phyloP scores from a whole-genome alignment of 495 filamentous ascomycete species.

The Tuber brumale region DNA sequence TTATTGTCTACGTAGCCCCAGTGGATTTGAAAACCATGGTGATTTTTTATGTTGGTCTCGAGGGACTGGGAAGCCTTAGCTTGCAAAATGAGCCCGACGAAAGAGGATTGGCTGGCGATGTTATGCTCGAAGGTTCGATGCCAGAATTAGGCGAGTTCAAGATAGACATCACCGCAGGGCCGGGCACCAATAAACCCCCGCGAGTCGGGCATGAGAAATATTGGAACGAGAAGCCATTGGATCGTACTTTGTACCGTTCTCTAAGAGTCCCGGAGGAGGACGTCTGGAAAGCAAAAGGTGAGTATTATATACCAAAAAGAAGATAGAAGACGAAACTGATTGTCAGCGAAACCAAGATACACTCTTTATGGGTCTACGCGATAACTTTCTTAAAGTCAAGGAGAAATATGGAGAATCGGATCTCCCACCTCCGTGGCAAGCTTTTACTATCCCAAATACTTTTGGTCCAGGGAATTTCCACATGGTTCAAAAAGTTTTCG shows the following conservation, averaged over 20 bases:
- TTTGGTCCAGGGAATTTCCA: constrained; percentile 75
- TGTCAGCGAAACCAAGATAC: constrained; percentile 23
- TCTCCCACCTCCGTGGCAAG: constrained; percentile 74
- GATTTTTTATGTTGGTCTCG: constrained; percentile 71
- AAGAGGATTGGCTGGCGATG: constrained; percentile 61
- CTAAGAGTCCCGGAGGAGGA: constrained; percentile 58
- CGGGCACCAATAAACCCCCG: constrained; percentile 57
- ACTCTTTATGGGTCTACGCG: constrained; percentile 35
- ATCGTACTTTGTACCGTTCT: constrained; percentile 68
- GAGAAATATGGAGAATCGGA: constrained; percentile 63
- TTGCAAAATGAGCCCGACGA: constrained; percentile 35
- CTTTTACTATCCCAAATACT: constrained; percentile 67
- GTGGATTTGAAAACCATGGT: constrained; percentile 63
- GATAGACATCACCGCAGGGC: constrained; percentile 66
- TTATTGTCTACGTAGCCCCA: constrained; percentile 16
- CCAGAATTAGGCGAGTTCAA: constrained; percentile 75
- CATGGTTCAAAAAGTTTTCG: constrained; percentile 85
- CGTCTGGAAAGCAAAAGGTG: constrained; percentile 80
- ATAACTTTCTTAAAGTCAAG: constrained; percentile 62
- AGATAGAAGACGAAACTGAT: not conserved
- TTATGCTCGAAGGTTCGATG: constrained; percentile 69
- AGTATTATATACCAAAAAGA: constrained; percentile 19
- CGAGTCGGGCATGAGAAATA: constrained; percentile 54
- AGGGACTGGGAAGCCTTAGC: constrained; percentile 50
- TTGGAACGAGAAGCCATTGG: constrained; percentile 66